Evolutionary conservation across 257 asterid genomes (phyloP), one percentile per base, ranked within the genome.

Genomic region (Voacanga thouarsii): DNA sequence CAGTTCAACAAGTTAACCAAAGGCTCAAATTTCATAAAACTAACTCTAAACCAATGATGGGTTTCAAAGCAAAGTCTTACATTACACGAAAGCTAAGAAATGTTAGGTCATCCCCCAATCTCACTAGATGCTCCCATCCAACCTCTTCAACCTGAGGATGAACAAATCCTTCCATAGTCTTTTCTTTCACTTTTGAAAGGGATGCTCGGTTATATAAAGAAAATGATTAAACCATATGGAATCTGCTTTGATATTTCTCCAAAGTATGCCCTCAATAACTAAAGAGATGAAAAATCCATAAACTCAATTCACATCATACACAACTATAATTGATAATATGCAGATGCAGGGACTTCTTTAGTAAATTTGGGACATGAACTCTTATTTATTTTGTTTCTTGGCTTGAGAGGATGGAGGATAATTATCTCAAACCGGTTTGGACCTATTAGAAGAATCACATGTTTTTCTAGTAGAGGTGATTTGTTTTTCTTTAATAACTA

Each of bases 81-180:
- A 79, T 67, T 69, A 90, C 23, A 23, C 87, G 92, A 60, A 93
- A 90, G 84, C 86, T 89, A 84, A 93, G 89, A 80, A 76, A 79
- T 18, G 79, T 87, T 30, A 91, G 82, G 86, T 91, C 92, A 28
- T 90, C 91, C 30, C 89, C 88, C 87, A 91, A 65, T 77, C 78
- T 90, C 80, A 93, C 84, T 41, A 93, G 86, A 82, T 84, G 87
- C 80, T 87, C 94, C 97, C 97, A 93, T 80, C 97, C 97, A 80
- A 93, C 85, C 87, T 93, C 96, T 83, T 93, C 97, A 69, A 91
- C 86, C 97, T 93, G 90, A 50, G 67, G 6, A 81, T 26, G 21
- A 65, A 81, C 33, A n/a, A 64, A 53, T 21, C 39, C 77, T 80
- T 79, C 66, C 14, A 57, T 14, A 84, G 24, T 63, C 70, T 33